These are phyloP conservation scores for Pythium brachiatum DNA, from an alignment of 352 stramenopile genomes.

Conservation along the genomic window DNA sequence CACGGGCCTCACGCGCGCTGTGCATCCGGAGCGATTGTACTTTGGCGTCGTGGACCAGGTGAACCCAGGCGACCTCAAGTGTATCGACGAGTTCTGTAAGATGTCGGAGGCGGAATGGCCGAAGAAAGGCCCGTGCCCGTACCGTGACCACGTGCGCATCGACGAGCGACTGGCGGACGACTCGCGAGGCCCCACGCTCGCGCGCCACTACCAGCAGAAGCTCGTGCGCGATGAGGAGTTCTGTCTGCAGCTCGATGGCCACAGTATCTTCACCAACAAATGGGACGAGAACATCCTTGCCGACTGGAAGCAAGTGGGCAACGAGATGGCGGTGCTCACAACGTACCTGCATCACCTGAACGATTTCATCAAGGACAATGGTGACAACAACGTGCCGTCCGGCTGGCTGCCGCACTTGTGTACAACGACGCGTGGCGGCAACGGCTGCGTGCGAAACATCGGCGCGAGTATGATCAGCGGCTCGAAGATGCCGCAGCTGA, in stretches of 20 bases:
- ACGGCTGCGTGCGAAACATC: constrained; percentile 66
- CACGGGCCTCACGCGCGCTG: constrained; percentile 69
- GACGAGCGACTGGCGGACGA: constrained; percentile 65
- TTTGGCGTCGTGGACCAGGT: constrained; percentile 86
- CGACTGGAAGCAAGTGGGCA: constrained; percentile 72
- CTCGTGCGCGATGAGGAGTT: constrained; percentile 76
- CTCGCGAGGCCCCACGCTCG: constrained; percentile 73
- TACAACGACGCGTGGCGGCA: constrained; percentile 65
- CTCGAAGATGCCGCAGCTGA: constrained; percentile 72
- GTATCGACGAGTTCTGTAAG: constrained; percentile 76
- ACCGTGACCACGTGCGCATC: constrained; percentile 68
- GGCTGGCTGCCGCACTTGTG: constrained; percentile 70
- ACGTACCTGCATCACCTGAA: constrained; percentile 84
- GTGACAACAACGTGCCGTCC: constrained; percentile 56
- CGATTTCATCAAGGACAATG: constrained; percentile 77
- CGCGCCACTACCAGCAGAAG: constrained; percentile 80
- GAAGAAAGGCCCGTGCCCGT: constrained; percentile 58
- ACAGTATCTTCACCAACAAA: constrained; percentile 85
- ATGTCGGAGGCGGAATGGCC: constrained; percentile 68
- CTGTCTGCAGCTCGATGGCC: constrained; percentile 79
- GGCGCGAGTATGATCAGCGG: constrained; percentile 78
- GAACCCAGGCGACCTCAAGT: constrained; percentile 62
- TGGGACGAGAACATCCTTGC: constrained; percentile 75
- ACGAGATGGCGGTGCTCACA: constrained; percentile 83
- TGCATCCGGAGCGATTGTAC: constrained; percentile 65